Evolutionary conservation across 768 basidiomycete genomes (phyloP).

Genomic region (Asterophora parasitica): DNA sequence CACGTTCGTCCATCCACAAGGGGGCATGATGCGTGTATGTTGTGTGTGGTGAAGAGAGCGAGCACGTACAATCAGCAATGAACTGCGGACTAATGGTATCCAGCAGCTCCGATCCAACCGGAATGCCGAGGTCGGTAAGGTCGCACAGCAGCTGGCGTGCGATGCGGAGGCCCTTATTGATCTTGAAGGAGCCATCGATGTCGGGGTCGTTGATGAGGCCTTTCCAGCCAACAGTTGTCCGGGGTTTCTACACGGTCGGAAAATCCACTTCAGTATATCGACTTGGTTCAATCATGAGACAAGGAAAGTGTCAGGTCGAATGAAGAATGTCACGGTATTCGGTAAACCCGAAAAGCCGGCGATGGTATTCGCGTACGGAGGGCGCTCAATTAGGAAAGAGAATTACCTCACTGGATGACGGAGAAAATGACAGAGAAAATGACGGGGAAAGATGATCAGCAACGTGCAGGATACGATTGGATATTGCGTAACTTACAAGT

Average conservation of each 20-base stretch:
- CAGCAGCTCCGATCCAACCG: slow-evolving; percentile 91
- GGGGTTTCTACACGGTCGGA: slow-evolving; percentile 66
- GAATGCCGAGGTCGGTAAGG: slow-evolving; percentile 83
- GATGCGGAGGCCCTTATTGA: slow-evolving; percentile 92
- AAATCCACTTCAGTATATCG: slow-evolving; percentile 10
- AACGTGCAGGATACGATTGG: slow-evolving; percentile 3
- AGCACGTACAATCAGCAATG: slow-evolving; percentile 61
- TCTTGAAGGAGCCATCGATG: slow-evolving; percentile 90
- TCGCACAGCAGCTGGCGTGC: slow-evolving; percentile 89
- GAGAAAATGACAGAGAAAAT: too few species aligned
- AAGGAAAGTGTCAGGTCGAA: too few species aligned
- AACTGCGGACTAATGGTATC: slow-evolving; percentile 79
- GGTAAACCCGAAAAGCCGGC: too few species aligned
- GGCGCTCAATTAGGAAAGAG: too few species aligned
- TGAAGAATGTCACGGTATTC: too few species aligned
- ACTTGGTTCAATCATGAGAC: background rate
- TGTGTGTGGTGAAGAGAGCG: too few species aligned
- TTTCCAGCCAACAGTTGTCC: slow-evolving; percentile 98
- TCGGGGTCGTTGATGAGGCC: slow-evolving; percentile 94
- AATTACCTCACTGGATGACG: slow-evolving; percentile 29
- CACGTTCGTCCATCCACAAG: too few species aligned
- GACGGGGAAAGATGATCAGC: slow-evolving; percentile 1
- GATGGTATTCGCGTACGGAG: too few species aligned
- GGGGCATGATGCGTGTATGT: too few species aligned
- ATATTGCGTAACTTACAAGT: slow-evolving; percentile 65